Conservation (phyloP, 768 basidiomycete genomes). For the Gelatoporia subvermispora region DNA sequence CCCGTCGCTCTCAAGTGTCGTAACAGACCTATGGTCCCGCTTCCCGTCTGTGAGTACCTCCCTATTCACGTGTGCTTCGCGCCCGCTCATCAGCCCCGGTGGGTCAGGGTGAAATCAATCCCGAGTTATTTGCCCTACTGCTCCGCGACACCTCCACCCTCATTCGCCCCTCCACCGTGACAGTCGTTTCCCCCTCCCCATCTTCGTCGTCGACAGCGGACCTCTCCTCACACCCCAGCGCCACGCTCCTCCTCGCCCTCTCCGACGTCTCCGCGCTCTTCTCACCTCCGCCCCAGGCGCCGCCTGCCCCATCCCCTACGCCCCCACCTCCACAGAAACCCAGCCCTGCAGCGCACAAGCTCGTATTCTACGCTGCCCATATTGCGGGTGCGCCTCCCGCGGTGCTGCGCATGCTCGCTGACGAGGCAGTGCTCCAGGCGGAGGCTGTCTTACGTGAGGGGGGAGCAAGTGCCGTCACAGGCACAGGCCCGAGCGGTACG, state of each 20-base stretch:
- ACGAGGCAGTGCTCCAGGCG: slow-evolving; percentile 33
- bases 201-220: background rate
- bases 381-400: slow-evolving; percentile 43
- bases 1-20: slow-evolving; percentile 42
- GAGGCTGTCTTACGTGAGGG: slow-evolving; percentile 22
- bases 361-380: slow-evolving; percentile 68
- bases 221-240: slow-evolving; percentile 31
- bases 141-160: slow-evolving; percentile 51
- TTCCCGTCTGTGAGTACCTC: slow-evolving; percentile 43
- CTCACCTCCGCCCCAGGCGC: slow-evolving; percentile 9
- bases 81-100: background rate
- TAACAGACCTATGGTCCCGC: slow-evolving; percentile 66
- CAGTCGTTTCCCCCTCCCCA: slow-evolving; percentile 9
- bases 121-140: slow-evolving; percentile 46
- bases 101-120: slow-evolving; percentile 27
- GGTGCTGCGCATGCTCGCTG: slow-evolving; percentile 36
- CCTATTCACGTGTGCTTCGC: background rate
- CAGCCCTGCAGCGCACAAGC: slow-evolving; percentile 48
- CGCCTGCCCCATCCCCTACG: background rate
- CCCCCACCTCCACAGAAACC: slow-evolving; percentile 9
- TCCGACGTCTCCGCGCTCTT: slow-evolving; percentile 52
- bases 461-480: too few relatives aligned
- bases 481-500: too few relatives aligned
- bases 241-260: slow-evolving; percentile 40
- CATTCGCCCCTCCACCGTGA: slow-evolving; percentile 41